These are phyloP conservation scores for Physcomitrium patens DNA, from an alignment of 225 moss, liverwort and hornwort species.

Conservation along the genomic window DNA sequence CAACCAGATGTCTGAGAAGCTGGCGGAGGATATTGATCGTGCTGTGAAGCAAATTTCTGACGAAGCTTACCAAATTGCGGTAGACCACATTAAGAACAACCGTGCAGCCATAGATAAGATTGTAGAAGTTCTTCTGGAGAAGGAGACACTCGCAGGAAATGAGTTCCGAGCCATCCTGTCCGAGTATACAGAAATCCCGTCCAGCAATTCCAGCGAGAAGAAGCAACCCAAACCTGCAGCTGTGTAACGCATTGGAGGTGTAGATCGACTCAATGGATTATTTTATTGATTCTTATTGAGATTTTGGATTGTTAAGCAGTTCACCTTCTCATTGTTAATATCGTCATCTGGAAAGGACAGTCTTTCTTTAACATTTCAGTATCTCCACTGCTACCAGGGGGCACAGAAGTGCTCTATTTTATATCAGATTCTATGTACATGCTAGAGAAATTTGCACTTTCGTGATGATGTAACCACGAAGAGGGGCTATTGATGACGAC, in stretches of 20 bases:
- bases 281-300: too few species aligned
- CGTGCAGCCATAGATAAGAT: conserved; percentile 63
- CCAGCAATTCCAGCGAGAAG: conserved; percentile 35
- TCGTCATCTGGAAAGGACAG: too few species aligned
- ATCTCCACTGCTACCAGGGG: too few species aligned
- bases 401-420: too few species aligned
- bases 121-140: conserved; percentile 62
- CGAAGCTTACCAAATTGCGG: conserved; percentile 54
- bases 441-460: too few species aligned
- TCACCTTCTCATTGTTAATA: too few species aligned
- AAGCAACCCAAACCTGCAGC: conserved; percentile 38
- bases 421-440: too few species aligned
- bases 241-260: conserved; percentile 20
- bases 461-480: too few species aligned
- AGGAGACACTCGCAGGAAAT: conserved; percentile 58
- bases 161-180: conserved; percentile 62
- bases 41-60: conserved; percentile 69
- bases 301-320: too few species aligned
- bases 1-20: conserved; percentile 70
- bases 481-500: too few species aligned
- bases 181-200: conserved; percentile 58
- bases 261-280: too few species aligned
- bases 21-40: conserved; percentile 66
- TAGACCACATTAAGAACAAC: conserved; percentile 52
- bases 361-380: too few species aligned